Conservation (phyloP, 768 basidiomycete species). For the Termitomyces sp. region DNA sequence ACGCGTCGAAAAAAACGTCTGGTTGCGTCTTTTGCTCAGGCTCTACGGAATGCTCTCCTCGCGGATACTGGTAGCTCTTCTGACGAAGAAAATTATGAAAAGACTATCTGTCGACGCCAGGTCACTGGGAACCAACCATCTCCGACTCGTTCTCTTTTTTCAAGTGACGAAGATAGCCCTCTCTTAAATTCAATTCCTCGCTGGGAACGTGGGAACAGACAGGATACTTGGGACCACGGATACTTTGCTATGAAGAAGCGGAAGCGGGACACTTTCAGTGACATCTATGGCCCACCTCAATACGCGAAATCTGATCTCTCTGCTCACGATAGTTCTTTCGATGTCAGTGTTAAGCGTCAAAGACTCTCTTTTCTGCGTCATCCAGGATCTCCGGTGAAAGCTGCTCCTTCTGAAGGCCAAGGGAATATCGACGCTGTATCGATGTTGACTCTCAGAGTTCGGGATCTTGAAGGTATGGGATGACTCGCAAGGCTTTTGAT, state of each 20-base stretch:
- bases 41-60: constrained; percentile 25
- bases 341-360: constrained; percentile 34
- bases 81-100: constrained; percentile 11
- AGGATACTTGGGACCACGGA: constrained; percentile 13
- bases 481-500: background rate
- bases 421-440: background rate
- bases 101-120: background rate
- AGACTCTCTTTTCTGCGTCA: constrained; percentile 20
- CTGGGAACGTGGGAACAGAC: constrained; percentile 15
- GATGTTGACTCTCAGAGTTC: constrained; percentile 16
- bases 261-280: background rate
- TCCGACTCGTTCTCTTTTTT: constrained; percentile 5
- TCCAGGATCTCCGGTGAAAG: constrained; percentile 4
- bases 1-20: constrained; percentile 12
- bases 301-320: background rate
- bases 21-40: constrained; percentile 27
- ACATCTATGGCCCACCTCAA: background rate
- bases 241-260: constrained; percentile 22
- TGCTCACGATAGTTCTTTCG: background rate
- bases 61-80: constrained; percentile 13
- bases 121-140: background rate
- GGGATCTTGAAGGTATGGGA: constrained; percentile 29
- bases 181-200: constrained; percentile 12
- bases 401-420: background rate
- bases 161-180: constrained; percentile 12